Conservation (phyloP, 352 stramenopile genomes). For the Aphanomyces astaci region DNA sequence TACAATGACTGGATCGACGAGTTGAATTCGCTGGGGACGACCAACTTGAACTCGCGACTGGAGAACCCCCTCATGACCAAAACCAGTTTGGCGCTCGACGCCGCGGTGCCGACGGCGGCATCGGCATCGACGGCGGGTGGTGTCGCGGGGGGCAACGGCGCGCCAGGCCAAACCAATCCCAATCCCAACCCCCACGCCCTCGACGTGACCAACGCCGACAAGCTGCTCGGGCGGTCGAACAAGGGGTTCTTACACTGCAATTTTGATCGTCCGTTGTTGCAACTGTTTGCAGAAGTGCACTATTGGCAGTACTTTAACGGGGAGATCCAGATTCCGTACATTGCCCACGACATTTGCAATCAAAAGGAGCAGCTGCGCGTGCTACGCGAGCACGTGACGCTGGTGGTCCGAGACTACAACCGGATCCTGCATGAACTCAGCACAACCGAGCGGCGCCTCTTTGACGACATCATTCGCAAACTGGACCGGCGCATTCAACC, state of each 20-base stretch:
- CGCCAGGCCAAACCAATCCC: no score
- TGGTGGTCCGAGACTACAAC: constrained; percentile 94
- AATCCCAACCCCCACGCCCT: no score
- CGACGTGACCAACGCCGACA: constrained; percentile 25
- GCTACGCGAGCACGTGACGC: constrained; percentile 90
- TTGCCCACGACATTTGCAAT: constrained; percentile 93
- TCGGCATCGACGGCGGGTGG: no score
- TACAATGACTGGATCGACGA: constrained; percentile 88
- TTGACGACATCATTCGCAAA: constrained; percentile 92
- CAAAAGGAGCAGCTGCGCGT: constrained; percentile 88
- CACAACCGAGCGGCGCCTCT: constrained; percentile 85
- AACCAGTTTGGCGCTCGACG: constrained; percentile 29
- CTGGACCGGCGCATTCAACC: constrained; percentile 90
- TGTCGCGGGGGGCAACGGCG: no score
- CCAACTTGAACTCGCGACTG: constrained; percentile 68
- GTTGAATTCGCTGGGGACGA: constrained; percentile 65
- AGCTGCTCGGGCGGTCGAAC: constrained; percentile 65
- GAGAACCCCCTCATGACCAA: constrained; percentile 86
- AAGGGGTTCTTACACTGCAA: constrained; percentile 90
- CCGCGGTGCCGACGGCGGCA: constrained; percentile 6
- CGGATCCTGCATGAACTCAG: constrained; percentile 88
- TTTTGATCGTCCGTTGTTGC: constrained; percentile 89
- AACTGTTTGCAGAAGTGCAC: constrained; percentile 89
- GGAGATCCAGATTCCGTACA: constrained; percentile 92
- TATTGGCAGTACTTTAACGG: constrained; percentile 88